Conservation (phyloP, 768 basidiomycete species). For the Boletus sp. region DNA sequence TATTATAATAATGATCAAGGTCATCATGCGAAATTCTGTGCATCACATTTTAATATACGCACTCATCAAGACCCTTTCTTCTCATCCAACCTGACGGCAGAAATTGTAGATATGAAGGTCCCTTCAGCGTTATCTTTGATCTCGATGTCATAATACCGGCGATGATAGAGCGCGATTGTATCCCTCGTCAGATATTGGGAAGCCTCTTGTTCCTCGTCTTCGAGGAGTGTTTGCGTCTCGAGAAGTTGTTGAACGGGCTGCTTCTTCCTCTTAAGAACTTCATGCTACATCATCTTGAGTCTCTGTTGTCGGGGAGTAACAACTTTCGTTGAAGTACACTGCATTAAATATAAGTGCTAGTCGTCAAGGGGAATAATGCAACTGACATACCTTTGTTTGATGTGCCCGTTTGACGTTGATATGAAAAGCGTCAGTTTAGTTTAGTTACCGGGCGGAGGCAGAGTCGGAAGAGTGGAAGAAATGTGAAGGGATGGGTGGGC, state of each 20-base stretch:
- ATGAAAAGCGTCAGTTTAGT: too few relatives aligned
- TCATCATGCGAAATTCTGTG: too few relatives aligned
- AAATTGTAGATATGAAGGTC: neutral
- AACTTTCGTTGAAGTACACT: neutral
- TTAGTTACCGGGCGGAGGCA: too few relatives aligned
- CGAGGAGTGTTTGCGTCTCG: neutral
- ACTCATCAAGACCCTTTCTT: too few relatives aligned
- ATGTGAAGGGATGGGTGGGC: too few relatives aligned
- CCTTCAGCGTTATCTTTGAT: neutral
- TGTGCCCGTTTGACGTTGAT: too few relatives aligned
- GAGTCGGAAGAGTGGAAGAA: too few relatives aligned
- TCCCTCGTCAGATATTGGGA: neutral
- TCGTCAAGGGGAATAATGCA: neutral
- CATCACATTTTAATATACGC: too few relatives aligned
- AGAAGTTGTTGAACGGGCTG: neutral
- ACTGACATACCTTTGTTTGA: neutral
- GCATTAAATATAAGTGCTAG: neutral
- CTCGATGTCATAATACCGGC: neutral
- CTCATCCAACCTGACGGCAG: neutral
- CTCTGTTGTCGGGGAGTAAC: neutral
- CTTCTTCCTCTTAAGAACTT: neutral
- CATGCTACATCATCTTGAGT: neutral
- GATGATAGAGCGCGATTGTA: neutral
- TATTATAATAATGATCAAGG: too few relatives aligned
- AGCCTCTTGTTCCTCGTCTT: neutral